phyloP scores from a whole-genome alignment of 257 asterid species.

The Lithospermum erythrorhizon region DNA sequence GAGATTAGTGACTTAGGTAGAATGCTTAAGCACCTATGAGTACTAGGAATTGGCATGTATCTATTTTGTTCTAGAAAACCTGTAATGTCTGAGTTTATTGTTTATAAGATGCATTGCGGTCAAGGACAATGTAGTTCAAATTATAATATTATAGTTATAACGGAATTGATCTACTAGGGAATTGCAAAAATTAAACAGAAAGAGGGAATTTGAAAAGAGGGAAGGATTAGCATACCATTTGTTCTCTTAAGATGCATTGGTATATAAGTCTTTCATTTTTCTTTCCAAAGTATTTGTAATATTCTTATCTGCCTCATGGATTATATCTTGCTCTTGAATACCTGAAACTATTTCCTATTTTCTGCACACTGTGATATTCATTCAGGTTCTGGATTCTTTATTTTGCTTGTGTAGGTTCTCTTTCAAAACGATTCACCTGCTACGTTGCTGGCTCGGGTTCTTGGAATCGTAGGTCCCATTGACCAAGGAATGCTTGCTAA shows the following conservation, averaged over 20 bases:
- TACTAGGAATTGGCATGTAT: background rate
- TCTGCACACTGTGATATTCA: background rate
- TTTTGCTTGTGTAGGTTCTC: conserved; percentile 48
- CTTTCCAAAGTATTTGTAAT: too few species aligned
- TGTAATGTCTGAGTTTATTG: background rate
- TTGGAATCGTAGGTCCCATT: conserved; percentile 70
- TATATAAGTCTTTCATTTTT: too few species aligned
- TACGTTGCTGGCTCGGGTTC: conserved; percentile 90
- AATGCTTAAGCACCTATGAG: background rate
- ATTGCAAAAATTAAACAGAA: too few species aligned
- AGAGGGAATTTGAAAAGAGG: too few species aligned
- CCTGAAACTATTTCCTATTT: background rate
- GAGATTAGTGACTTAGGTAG: background rate
- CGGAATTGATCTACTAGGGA: too few species aligned
- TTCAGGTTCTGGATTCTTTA: background rate
- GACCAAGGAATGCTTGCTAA: conserved; percentile 82
- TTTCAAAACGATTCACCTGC: conserved; percentile 99
- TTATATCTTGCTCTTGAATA: too few species aligned
- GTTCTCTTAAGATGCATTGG: too few species aligned
- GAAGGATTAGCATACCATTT: too few species aligned
- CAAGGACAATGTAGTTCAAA: background rate
- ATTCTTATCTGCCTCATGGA: too few species aligned
- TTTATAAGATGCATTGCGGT: background rate
- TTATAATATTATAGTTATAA: too few species aligned
- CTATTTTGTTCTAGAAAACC: too few species aligned